Conservation (phyloP, 768 basidiomycete species). For the Lentinula detonsa region DNA sequence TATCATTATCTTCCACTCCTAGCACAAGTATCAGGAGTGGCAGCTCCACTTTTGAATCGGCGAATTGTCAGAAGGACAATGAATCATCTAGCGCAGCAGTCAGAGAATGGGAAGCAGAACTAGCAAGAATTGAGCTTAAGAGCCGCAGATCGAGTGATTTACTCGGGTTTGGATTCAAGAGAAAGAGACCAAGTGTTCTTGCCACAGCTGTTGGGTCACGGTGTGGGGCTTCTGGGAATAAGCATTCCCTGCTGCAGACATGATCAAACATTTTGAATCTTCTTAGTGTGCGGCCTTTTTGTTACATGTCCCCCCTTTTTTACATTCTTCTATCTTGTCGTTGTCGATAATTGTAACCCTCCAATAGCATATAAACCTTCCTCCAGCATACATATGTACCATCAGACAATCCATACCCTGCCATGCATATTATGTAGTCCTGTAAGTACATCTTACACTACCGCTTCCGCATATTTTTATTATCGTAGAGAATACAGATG, state of each 20-base stretch:
- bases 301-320: background rate
- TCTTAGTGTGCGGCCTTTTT: background rate
- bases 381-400: background rate
- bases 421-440: background rate
- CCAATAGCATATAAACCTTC: background rate
- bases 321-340: background rate
- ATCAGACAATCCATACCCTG: background rate
- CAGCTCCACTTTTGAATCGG: background rate
- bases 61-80: background rate
- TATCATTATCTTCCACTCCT: background rate
- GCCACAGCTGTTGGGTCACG: background rate
- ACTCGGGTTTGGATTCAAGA: constrained; percentile 36
- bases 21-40: background rate
- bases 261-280: background rate
- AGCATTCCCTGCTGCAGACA: background rate
- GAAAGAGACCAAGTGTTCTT: constrained; percentile 8
- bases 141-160: constrained; percentile 48
- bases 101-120: constrained; percentile 76
- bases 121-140: constrained; percentile 60
- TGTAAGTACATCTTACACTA: background rate
- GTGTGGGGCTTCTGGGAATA: background rate
- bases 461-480: background rate
- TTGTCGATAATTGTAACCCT: background rate
- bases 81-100: constrained; percentile 15
- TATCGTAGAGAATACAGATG: too few relatives aligned